Conservation (phyloP, 768 basidiomycete species). For the Leccinum arenicola region DNA sequence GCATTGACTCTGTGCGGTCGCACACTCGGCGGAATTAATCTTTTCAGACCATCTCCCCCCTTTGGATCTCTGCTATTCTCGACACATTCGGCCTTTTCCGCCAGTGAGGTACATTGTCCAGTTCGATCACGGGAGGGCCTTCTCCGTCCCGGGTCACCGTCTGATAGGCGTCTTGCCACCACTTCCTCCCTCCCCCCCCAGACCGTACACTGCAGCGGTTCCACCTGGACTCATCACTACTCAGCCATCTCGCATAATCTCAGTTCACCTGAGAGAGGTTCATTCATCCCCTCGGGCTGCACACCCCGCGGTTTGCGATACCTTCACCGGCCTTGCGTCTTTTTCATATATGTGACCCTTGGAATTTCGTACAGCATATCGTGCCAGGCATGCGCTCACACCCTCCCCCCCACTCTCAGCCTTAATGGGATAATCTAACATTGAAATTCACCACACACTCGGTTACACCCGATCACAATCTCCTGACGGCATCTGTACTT, state of each 20-base stretch:
- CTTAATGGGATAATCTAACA: too few relatives aligned
- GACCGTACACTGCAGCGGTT: constrained; percentile 7
- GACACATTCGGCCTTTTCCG: constrained; percentile 29
- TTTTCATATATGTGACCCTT: constrained; percentile 25
- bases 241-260: background rate
- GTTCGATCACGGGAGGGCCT: constrained; percentile 20
- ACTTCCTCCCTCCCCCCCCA: constrained; percentile 1
- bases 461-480: constrained; percentile 26
- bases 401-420: constrained; percentile 6
- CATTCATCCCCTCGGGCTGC: background rate
- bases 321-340: constrained; percentile 6
- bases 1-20: constrained; percentile 26
- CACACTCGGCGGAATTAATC: constrained; percentile 34
- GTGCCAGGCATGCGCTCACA: constrained; percentile 18
- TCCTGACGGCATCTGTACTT: constrained; percentile 25
- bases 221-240: constrained; percentile 4
- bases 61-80: constrained; percentile 40
- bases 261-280: background rate
- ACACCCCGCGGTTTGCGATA: constrained; percentile 12
- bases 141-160: constrained; percentile 16
- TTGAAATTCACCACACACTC: too few relatives aligned
- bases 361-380: constrained; percentile 16
- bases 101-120: constrained; percentile 33
- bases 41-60: constrained; percentile 44
- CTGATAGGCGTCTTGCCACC: constrained; percentile 17